Evolutionary conservation across 805 yeast species (phyloP).

Genomic region (Zygotorulaspora florentina): DNA sequence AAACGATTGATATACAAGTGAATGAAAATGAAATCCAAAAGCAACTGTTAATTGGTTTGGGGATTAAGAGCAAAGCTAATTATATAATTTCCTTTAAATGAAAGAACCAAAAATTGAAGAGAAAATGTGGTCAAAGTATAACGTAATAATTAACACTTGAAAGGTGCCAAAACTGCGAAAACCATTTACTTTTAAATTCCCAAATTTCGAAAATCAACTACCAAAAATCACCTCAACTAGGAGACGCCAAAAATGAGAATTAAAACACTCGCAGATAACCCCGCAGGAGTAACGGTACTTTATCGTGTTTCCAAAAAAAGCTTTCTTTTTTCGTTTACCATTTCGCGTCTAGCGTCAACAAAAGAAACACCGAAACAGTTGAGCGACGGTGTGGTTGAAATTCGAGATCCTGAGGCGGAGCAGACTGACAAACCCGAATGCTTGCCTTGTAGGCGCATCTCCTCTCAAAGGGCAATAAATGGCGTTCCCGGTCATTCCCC

Average conservation of each 20-base stretch:
- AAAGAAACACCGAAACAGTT: not conserved
- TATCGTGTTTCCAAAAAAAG: slow-evolving; percentile 15
- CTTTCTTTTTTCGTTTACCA: not conserved
- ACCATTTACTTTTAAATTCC: slow-evolving; percentile 1
- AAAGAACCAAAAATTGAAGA: not conserved
- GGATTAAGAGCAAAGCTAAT: too few species aligned
- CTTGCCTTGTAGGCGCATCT: too few species aligned
- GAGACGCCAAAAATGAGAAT: not conserved
- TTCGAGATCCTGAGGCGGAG: too few species aligned
- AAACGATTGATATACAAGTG: too few species aligned
- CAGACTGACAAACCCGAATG: too few species aligned
- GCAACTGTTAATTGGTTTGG: too few species aligned
- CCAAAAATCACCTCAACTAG: not conserved
- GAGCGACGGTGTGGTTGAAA: too few species aligned
- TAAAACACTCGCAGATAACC: not conserved
- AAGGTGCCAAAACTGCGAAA: not conserved
- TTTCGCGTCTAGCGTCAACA: not conserved
- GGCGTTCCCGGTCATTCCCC: too few species aligned
- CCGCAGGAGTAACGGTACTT: slow-evolving; percentile 1
- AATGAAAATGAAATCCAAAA: too few species aligned
- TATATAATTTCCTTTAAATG: not conserved
- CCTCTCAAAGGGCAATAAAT: too few species aligned
- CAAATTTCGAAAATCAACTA: not conserved
- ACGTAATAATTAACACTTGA: not conserved
- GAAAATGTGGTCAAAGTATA: not conserved